Percentiles rank a stretch among this genome's conserved stretches.
Evolutionary conservation across 2,329 filamentous ascomycete species (phyloP).

Genomic region (Colletotrichum spinosum): DNA sequence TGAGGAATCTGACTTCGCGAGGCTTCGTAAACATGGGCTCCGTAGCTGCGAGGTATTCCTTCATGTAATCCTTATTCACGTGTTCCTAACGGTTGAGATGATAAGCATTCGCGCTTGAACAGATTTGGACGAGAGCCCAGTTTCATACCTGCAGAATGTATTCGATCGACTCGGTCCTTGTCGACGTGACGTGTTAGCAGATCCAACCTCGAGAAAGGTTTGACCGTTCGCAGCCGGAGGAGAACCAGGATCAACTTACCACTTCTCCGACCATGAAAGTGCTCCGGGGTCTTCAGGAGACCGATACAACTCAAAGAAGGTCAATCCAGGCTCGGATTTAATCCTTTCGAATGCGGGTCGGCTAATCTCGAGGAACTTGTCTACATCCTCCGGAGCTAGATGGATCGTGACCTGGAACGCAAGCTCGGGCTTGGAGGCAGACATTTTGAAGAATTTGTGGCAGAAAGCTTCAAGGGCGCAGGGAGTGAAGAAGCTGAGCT

Average conservation of each 20-base stretch:
- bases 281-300: slow-evolving; percentile 49
- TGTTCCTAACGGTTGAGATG: not conserved
- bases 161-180: not conserved
- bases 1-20: not conserved
- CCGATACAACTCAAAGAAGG: slow-evolving; percentile 57
- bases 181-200: not conserved
- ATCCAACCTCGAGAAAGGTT: too few relatives aligned
- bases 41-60: not conserved
- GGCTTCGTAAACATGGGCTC: not conserved
- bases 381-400: not conserved
- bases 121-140: too few relatives aligned
- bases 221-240: too few relatives aligned
- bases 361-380: slow-evolving; percentile 1
- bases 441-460: not conserved
- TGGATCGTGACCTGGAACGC: slow-evolving; percentile 5
- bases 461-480: too few relatives aligned
- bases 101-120: too few relatives aligned
- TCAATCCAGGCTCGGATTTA: slow-evolving; percentile 54
- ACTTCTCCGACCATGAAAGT: slow-evolving; percentile 55
- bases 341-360: slow-evolving; percentile 54
- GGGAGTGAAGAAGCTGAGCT: too few relatives aligned
- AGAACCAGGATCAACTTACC: slow-evolving; percentile 41
- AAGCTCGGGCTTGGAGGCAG: not conserved
- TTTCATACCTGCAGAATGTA: slow-evolving; percentile 1
- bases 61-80: slow-evolving; percentile 5